A percentile compares a stretch with the other conserved stretches of the same genome.
phyloP scores from a whole-genome alignment of 805 yeast species.

The Starmerella cellae region DNA sequence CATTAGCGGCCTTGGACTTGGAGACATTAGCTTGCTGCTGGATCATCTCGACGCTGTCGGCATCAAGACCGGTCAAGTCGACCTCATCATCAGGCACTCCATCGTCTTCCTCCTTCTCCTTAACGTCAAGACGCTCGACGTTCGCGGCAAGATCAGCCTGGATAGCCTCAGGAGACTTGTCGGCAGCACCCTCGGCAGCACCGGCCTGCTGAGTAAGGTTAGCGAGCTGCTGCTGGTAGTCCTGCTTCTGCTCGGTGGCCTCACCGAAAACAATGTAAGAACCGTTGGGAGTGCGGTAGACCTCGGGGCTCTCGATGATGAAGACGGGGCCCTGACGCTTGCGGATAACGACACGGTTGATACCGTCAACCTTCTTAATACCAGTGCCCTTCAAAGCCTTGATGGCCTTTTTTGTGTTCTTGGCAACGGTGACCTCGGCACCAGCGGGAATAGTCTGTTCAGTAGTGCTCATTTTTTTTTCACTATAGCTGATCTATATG shows the following conservation, averaged over 20 bases:
- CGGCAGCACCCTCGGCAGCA: conserved; percentile 30
- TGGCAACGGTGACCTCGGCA: conserved; percentile 67
- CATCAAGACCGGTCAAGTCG: conserved; percentile 73
- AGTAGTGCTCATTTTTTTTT: conserved; percentile 14
- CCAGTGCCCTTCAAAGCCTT: conserved; percentile 75
- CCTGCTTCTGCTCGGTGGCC: conserved; percentile 72
- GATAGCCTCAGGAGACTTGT: conserved; percentile 24
- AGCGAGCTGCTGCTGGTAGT: conserved; percentile 68
- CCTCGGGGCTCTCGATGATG: conserved; percentile 90
- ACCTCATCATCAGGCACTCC: conserved; percentile 59
- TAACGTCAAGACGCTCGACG: conserved; percentile 22
- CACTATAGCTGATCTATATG: neutral
- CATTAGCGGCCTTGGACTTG: conserved; percentile 80
- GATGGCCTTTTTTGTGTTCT: conserved; percentile 93
- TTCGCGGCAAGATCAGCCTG: conserved; percentile 27
- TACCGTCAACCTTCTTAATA: conserved; percentile 81
- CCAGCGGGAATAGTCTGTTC: conserved; percentile 50
- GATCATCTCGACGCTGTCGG: conserved; percentile 72
- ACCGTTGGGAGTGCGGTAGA: conserved; percentile 85
- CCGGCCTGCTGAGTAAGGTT: conserved; percentile 30
- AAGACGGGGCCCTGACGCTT: conserved; percentile 81
- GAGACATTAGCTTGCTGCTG: conserved; percentile 85
- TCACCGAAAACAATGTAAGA: conserved; percentile 96
- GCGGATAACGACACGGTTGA: conserved; percentile 89
- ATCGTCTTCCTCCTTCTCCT: conserved; percentile 33